Evolutionary conservation across 371 early-diverging fungal species (phyloP), one percentile per base, ranked within the genome.

Genomic region (Scutellospora calospora): DNA sequence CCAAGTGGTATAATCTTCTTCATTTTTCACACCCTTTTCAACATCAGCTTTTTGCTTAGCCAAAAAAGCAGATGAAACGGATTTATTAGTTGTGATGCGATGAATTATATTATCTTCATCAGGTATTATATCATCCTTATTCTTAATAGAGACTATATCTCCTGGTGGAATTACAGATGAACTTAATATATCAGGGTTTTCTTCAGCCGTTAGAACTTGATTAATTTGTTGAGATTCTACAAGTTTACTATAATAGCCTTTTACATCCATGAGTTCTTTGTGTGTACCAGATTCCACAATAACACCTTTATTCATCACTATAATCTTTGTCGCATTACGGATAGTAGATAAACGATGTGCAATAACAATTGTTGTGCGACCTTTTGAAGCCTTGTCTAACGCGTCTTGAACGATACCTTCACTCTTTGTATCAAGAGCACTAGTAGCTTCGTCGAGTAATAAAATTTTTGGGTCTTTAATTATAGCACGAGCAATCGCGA

Each of bases 331-430:
- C 4, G 97, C 94, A 80, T 96, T 91, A 55, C 89, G 86, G 54
- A 93, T 90, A 1, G 95, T 96, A 62, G 95, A 93, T 4, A 96
- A 87, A 52, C 95, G 91, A 82, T 98, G 98, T 5, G 98, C 98
- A 83, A 98, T 94, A 6, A 97, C 93, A 62, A 99, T 91, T 1
- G 98, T 97, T 1, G 97, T 97, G 45, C 98, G 89, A 62, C 93
- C 89, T 45, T 85, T 82, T 33, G 94, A 71, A 5, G 97, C 97
- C 25, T 85, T 87, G 76, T 97, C 97, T 33, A 96, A 85, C 22
- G 95, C 95, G 38, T 86, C 85, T 83, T 95, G 96, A 0, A 97
- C 94, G n/a, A 94, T 84, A 33, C 91, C 87, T 84, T 98, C 97
- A 4, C 94, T 93, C 80, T 91, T 88, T 1, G 93, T 90, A 83